Evolutionary conservation across 2,329 filamentous ascomycete genomes (phyloP), one percentile per base, ranked within the genome.

Genomic region (Eutypa lata): DNA sequence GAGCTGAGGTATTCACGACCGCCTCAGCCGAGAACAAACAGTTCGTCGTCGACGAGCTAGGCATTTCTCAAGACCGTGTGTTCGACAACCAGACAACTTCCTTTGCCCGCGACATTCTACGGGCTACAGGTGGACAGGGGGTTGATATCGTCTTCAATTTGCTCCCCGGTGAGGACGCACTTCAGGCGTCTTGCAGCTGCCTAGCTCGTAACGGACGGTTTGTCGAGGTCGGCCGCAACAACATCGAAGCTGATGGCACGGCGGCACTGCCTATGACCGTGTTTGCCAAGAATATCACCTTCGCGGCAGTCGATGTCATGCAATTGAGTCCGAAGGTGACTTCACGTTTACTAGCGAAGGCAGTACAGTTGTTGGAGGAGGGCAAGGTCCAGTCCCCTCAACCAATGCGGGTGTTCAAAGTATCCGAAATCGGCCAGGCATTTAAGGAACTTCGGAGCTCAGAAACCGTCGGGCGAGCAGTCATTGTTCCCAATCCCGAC

Each of bases 181-280:
- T 73, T 0, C 59, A 57, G 1, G 61, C 65, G 2, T 66, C 69
- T 1, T 72, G 66, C 68, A 56, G 67, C 22, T 72, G 68, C 51
- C 58, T 75, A 18, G 67, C 71, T 7, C 60, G 60, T 3, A 69
- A 66, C 47, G 71, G 71, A 1, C 57, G 65, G 0, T 71, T 73
- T 44, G 53, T 74, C 0, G 72, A 74, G 49, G 65, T 73, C 28
- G 68, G 68, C 18, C 26, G 26, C 26, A 31, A 31, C 26, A 31
- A 31, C 26, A 31, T 31, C 26, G 66, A 67, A 44, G 60, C 61
- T 3, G 69, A 73, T 50, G 68, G 72, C 43, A 55, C 58, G 16
- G 65, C 68, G 21, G 70, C 72, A 35, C 65, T 63, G 5, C 57
- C 63, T 2, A 60, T 76, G 3, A 67, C 71, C 4, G 75, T 76